Percentiles rank a stretch among this genome's conserved stretches.
Conservation (phyloP, 2,329 filamentous ascomycete genomes). For the Aspergillus intermedius region DNA sequence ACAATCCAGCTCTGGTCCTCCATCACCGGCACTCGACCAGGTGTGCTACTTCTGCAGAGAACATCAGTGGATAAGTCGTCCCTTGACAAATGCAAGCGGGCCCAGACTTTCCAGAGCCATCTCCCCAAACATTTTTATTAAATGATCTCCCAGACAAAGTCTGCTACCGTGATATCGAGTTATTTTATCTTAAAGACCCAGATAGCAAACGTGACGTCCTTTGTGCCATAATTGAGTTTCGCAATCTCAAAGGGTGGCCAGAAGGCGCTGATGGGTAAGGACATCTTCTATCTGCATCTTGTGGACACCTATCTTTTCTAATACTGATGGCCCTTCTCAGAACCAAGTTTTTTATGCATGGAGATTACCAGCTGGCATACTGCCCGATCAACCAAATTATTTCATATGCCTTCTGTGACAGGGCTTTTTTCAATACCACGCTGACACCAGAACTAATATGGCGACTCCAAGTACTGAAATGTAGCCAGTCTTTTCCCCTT, state of each 20-base stretch:
- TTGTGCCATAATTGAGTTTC: constrained; percentile 21
- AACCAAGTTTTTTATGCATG: constrained; percentile 24
- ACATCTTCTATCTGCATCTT: neutral
- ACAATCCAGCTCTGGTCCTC: constrained; percentile 17
- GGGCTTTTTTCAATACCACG: constrained; percentile 17
- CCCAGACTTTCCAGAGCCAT: constrained; percentile 13
- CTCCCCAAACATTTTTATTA: constrained; percentile 14
- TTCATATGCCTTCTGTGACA: constrained; percentile 17
- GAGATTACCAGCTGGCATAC: constrained; percentile 24
- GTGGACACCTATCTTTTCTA: neutral
- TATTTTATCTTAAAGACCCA: constrained; percentile 18
- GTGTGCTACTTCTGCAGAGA: constrained; percentile 17
- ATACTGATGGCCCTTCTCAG: constrained; percentile 9
- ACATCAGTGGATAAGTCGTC: constrained; percentile 7
- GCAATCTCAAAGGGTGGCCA: constrained; percentile 19
- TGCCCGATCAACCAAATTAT: constrained; percentile 20
- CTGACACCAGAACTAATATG: constrained; percentile 21
- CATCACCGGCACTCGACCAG: constrained; percentile 16
- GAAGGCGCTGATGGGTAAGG: constrained; percentile 23
- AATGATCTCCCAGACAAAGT: constrained; percentile 16
- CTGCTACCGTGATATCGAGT: constrained; percentile 20
- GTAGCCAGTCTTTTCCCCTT: constrained; percentile 9
- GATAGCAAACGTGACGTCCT: constrained; percentile 19
- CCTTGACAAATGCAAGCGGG: constrained; percentile 11
- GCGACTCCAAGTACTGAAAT: constrained; percentile 16